Evolutionary conservation across 2,329 filamentous ascomycete species (phyloP).

Genomic region (Epichloe bromicola): DNA sequence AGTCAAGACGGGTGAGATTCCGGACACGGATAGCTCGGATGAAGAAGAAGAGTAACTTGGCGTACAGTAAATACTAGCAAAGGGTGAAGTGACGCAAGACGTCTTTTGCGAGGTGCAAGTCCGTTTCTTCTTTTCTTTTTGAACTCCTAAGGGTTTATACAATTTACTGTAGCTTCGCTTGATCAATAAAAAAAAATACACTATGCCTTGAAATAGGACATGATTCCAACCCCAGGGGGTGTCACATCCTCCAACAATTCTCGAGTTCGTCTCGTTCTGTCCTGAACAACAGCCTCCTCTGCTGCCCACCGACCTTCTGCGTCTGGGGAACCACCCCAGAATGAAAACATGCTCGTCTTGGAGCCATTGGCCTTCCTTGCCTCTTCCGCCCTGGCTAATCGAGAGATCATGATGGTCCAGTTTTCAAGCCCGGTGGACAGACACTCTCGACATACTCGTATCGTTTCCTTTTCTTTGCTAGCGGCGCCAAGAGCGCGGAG

Average conservation of each 20-base stretch:
- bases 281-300: conserved; percentile 40
- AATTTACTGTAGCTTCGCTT: background rate
- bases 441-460: conserved; percentile 60
- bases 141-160: background rate
- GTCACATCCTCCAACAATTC: conserved; percentile 38
- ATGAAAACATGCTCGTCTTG: conserved; percentile 20
- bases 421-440: conserved; percentile 64
- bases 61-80: background rate
- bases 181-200: background rate
- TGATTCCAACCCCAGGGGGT: conserved; percentile 21
- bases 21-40: conserved; percentile 1
- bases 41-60: background rate
- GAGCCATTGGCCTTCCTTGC: conserved; percentile 23
- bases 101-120: too few species aligned
- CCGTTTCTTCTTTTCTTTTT: background rate
- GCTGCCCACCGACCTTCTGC: conserved; percentile 37
- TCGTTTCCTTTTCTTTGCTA: conserved; percentile 15
- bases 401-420: conserved; percentile 69
- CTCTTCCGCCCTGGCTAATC: conserved; percentile 42
- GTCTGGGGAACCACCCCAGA: conserved; percentile 23
- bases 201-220: conserved; percentile 25
- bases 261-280: conserved; percentile 35
- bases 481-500: conserved; percentile 30
- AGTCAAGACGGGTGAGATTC: conserved; percentile 7
- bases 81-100: background rate